Evolutionary conservation across 2,329 filamentous ascomycete genomes (phyloP).

Genomic region (Camptophora hylomeconis): DNA sequence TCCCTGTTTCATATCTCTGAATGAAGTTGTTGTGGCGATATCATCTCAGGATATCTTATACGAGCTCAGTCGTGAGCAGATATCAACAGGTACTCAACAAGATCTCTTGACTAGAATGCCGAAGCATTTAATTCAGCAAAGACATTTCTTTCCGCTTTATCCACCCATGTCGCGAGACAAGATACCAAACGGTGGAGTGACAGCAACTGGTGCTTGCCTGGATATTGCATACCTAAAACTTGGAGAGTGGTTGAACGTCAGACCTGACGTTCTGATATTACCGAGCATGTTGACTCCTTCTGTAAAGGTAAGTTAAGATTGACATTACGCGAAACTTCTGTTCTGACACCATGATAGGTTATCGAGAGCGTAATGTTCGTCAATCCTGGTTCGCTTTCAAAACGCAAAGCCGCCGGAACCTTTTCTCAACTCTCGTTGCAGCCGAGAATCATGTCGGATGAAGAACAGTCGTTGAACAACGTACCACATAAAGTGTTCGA

Average conservation of each 20-base stretch:
- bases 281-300: slow-evolving; percentile 77
- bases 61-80: slow-evolving; percentile 66
- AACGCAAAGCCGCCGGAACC: slow-evolving; percentile 70
- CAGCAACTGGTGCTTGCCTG: slow-evolving; percentile 57
- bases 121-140: slow-evolving; percentile 71
- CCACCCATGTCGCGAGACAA: slow-evolving; percentile 60
- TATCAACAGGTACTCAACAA: slow-evolving; percentile 41
- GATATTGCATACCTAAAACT: slow-evolving; percentile 77
- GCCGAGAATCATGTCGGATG: slow-evolving; percentile 46
- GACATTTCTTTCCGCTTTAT: slow-evolving; percentile 82
- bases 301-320: slow-evolving; percentile 55
- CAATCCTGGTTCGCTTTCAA: slow-evolving; percentile 80
- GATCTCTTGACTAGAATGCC: slow-evolving; percentile 58
- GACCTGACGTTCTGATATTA: slow-evolving; percentile 71
- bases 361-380: slow-evolving; percentile 81
- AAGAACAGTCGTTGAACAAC: slow-evolving; percentile 44
- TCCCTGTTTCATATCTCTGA: slow-evolving; percentile 77
- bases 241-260: slow-evolving; percentile 76
- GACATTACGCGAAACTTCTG: slow-evolving; percentile 4
- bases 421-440: slow-evolving; percentile 69
- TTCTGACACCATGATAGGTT: slow-evolving; percentile 43
- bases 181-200: slow-evolving; percentile 51
- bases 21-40: slow-evolving; percentile 72
- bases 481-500: slow-evolving; percentile 67
- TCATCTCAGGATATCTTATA: slow-evolving; percentile 74